Base-by-base conservation (phyloP, 208 protist genomes). In the Zelonia costaricensis region DNA sequence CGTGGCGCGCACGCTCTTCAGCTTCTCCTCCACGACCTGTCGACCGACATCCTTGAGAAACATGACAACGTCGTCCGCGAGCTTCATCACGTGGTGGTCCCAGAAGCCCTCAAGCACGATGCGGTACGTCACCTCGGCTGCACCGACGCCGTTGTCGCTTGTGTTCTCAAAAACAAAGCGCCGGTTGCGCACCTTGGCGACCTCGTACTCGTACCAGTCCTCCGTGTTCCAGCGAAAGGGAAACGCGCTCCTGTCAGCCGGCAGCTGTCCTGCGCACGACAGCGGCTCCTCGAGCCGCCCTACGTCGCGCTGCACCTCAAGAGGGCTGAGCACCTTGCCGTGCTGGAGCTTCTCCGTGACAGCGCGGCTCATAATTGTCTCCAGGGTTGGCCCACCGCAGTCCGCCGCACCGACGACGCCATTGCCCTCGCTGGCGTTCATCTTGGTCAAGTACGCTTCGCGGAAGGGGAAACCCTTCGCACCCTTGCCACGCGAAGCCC, bases 151-250 rank as follows among this genome's bases (percentile, higher is more conserved):
- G 55, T 43, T 61, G 23, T 78, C 76, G 12, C 78, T 70, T 25
- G 74, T 81, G 57, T 95, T 95, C 39, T 92, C 80, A 64, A 95
- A 93, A 16, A 72, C 77, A 47, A 95, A 95, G n/a, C 89, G 84
- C 56, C 64, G 71, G 65, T 91, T 90, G 31, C 89, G 81, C n/a
- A 81, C 89, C 60, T 93, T 95, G 43, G 89, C 44, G 4, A 95
- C 71, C 55, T 95, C 89, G 66, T 95, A 95, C 80, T 95, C 89
- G 62, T 95, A 95, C 86, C 86, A 95, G 54, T 95, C 89, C 58
- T 92, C 86, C 23, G 89, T 93, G 44, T 93, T 92, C 86, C 84
- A 93, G 8, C 67, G 63, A 57, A 87, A 93, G 2, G 89, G 89
- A 36, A 95, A 95, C 18, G 59, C 39, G 20, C 69, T 74, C 6